phyloP scores from a whole-genome alignment of 2,329 filamentous ascomycete species.

The Fusarium sp. region DNA sequence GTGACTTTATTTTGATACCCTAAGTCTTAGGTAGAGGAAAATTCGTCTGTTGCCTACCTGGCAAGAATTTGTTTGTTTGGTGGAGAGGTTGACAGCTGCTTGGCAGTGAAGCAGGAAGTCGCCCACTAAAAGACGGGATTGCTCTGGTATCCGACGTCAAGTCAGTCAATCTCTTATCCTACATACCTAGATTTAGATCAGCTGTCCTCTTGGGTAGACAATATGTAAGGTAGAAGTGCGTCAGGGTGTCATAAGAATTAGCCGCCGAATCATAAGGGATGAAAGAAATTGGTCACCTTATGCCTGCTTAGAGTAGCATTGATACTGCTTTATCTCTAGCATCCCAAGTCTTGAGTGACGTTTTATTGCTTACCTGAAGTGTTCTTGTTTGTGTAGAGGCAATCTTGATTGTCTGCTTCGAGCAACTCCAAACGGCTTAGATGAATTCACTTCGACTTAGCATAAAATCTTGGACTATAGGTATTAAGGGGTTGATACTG shows the following conservation, averaged over 20 bases:
- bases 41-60: neutral
- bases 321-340: neutral
- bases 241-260: neutral
- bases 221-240: neutral
- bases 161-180: neutral
- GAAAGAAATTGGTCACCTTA: neutral
- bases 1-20: no score
- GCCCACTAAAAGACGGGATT: neutral
- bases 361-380: neutral
- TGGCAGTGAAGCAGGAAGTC: neutral
- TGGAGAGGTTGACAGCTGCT: neutral
- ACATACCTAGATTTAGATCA: neutral
- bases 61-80: neutral
- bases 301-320: neutral
- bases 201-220: neutral
- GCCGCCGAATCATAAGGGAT: neutral
- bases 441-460: neutral
- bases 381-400: neutral
- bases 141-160: neutral
- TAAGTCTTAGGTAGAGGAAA: neutral
- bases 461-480: neutral
- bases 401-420: fast-evolving
- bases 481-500: neutral
- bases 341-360: no score
- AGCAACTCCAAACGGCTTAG: neutral